Evolutionary conservation across 805 yeast genomes (phyloP).

Genomic region (Schizosaccharomyces cryophilus): DNA sequence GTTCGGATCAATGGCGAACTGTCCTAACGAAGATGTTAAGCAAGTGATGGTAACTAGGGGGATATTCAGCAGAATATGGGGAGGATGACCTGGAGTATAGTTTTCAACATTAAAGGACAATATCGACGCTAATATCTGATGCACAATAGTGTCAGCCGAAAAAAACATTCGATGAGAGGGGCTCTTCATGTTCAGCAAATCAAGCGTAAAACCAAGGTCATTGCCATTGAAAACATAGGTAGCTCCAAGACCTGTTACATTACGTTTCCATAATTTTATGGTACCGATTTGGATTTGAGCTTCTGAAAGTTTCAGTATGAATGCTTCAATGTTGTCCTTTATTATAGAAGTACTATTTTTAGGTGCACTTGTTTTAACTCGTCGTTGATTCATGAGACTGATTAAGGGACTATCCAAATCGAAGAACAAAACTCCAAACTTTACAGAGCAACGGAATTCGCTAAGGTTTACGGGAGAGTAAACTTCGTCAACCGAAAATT

Average conservation of each 20-base stretch:
- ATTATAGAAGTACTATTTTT: not conserved
- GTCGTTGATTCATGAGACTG: not conserved
- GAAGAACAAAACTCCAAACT: not conserved
- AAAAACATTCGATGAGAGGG: not conserved
- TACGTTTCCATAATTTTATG: not conserved
- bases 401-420: not conserved
- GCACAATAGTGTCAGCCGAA: not conserved
- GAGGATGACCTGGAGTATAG: not conserved
- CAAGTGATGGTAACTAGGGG: not conserved
- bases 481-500: not conserved
- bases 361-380: too few species aligned
- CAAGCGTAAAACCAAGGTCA: not conserved
- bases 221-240: not conserved
- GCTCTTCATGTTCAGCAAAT: not conserved
- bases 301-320: not conserved
- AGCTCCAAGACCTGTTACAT: not conserved
- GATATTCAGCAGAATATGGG: not conserved
- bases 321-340: not conserved
- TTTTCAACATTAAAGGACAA: not conserved
- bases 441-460: not conserved
- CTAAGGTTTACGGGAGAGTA: not conserved
- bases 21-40: not conserved
- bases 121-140: not conserved
- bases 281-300: not conserved
- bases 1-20: not conserved